Conservation (phyloP, 2,329 filamentous ascomycete species). For the Cercospora sp. region DNA sequence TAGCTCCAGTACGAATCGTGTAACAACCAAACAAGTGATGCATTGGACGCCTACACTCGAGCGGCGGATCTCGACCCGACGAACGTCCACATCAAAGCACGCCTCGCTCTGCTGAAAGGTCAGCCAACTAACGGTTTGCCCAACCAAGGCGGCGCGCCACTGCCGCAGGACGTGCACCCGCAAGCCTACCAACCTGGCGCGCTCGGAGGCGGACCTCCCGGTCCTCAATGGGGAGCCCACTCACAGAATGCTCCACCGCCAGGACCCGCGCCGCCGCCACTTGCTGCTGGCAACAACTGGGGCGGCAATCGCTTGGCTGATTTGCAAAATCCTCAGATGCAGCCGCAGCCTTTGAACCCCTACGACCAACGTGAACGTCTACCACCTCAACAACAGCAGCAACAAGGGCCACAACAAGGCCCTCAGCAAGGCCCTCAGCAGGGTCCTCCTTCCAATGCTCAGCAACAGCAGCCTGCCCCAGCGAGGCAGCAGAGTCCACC, state of each 20-base stretch:
- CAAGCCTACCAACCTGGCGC: slow-evolving; percentile 86
- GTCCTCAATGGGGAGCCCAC: slow-evolving; percentile 85
- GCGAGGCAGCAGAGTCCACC: slow-evolving; percentile 52
- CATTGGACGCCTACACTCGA: slow-evolving; percentile 90
- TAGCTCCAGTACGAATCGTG: slow-evolving; percentile 83
- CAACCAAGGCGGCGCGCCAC: slow-evolving; percentile 73
- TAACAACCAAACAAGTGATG: slow-evolving; percentile 97
- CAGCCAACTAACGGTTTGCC: slow-evolving; percentile 68
- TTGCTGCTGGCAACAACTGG: slow-evolving; percentile 57
- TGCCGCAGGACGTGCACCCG: slow-evolving; percentile 93
- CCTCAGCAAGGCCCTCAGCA: slow-evolving; percentile 31
- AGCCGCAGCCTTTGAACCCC: slow-evolving; percentile 71
- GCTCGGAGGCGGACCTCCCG: slow-evolving; percentile 73
- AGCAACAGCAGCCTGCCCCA: slow-evolving; percentile 41
- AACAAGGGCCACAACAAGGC: slow-evolving; percentile 53
- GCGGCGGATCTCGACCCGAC: slow-evolving; percentile 90
- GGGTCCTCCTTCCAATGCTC: slow-evolving; percentile 36
- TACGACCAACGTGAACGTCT: slow-evolving; percentile 76
- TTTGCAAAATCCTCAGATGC: slow-evolving; percentile 63
- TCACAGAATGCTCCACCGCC: slow-evolving; percentile 64
- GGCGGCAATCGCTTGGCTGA: slow-evolving; percentile 72
- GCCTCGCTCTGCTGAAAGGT: slow-evolving; percentile 83
- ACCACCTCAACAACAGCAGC: slow-evolving; percentile 69
- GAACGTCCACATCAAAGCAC: slow-evolving; percentile 95
- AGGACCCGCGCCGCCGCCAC: slow-evolving; percentile 62